These are phyloP conservation scores for Ganoderma lingzhi DNA, from an alignment of 1,284 basidiomycete species.

Conservation along the genomic window DNA sequence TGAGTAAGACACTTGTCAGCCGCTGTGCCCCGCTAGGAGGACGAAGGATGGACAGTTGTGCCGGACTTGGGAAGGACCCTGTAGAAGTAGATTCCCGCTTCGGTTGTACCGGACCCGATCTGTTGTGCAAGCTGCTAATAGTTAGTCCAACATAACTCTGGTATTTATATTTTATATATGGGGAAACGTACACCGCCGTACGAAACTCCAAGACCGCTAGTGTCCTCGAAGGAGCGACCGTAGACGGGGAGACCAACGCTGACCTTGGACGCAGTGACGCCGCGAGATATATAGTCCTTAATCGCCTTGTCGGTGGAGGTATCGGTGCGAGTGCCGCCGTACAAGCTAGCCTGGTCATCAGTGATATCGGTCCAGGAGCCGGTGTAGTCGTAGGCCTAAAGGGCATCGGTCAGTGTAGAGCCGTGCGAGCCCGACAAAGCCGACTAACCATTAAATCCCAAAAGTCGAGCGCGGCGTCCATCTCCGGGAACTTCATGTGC, in stretches of 20 bases:
- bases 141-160: background rate
- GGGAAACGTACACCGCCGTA: constrained; percentile 69
- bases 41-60: constrained; percentile 53
- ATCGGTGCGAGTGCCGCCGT: constrained; percentile 64
- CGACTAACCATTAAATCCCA: constrained; percentile 90
- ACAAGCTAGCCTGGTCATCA: constrained; percentile 87
- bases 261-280: constrained; percentile 79
- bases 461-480: constrained; percentile 80
- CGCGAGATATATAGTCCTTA: constrained; percentile 68
- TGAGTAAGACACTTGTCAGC: constrained; percentile 37
- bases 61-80: constrained; percentile 72
- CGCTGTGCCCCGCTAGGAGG: background rate
- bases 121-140: constrained; percentile 34
- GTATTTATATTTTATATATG: no score
- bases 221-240: constrained; percentile 85
- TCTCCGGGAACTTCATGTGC: constrained; percentile 71
- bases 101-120: constrained; percentile 79
- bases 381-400: constrained; percentile 79
- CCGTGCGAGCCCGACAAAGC: background rate
- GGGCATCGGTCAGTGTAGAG: constrained; percentile 9
- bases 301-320: constrained; percentile 80
- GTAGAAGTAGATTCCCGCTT: constrained; percentile 81
- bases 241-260: constrained; percentile 89
- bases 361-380: constrained; percentile 71
- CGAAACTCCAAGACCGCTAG: constrained; percentile 75